phyloP scores from a whole-genome alignment of 2,329 filamentous ascomycete species.

The Aspergillus proliferans region DNA sequence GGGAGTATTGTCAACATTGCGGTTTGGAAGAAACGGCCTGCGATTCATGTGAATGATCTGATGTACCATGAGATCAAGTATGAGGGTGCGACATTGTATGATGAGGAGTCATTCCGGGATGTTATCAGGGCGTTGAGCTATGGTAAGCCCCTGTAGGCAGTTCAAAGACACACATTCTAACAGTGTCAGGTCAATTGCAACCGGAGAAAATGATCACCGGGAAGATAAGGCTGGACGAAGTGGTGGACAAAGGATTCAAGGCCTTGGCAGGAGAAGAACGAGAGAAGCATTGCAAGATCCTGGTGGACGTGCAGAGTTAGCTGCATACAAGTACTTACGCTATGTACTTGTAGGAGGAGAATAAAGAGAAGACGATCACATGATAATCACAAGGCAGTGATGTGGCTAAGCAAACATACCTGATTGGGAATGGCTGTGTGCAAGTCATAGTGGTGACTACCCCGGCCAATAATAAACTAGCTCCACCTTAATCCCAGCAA shows the following conservation, averaged over 20 bases:
- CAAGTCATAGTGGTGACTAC: too few species aligned
- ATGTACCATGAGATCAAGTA: conserved; percentile 50
- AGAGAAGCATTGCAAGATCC: conserved; percentile 58
- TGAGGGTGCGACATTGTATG: conserved; percentile 44
- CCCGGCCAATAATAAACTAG: too few species aligned
- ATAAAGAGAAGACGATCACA: background rate
- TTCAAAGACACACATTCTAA: conserved; percentile 9
- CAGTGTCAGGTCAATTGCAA: conserved; percentile 42
- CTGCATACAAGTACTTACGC: background rate
- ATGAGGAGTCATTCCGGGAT: conserved; percentile 49
- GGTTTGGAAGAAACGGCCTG: conserved; percentile 54
- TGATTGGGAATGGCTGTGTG: background rate
- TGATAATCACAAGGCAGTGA: background rate
- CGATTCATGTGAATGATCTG: conserved; percentile 50
- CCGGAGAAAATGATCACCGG: conserved; percentile 57
- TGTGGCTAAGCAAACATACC: background rate
- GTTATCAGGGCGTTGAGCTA: conserved; percentile 49
- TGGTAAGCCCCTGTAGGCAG: conserved; percentile 7
- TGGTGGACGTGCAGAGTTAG: conserved; percentile 26
- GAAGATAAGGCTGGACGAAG: conserved; percentile 50
- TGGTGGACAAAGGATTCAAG: conserved; percentile 54
- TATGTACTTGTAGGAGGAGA: too few species aligned
- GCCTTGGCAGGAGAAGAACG: conserved; percentile 51
- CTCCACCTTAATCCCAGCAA: background rate
- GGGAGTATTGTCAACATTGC: conserved; percentile 60